Base-by-base conservation (phyloP, 2,329 filamentous ascomycete genomes). In the Magnaporthiopsis rhizophila region DNA sequence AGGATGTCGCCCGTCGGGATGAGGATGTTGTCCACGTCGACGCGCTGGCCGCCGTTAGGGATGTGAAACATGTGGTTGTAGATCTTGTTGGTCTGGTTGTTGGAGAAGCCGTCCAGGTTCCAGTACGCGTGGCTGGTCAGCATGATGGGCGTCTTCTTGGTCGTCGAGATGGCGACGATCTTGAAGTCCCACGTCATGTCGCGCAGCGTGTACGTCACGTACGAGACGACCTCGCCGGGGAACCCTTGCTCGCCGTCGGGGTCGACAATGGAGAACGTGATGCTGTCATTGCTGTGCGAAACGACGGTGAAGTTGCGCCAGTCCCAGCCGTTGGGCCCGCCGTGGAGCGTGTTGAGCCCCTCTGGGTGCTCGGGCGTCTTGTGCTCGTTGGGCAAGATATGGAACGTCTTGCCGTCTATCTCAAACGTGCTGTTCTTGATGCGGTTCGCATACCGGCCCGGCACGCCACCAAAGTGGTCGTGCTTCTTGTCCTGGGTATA, bases 141-240 rank as follows among this genome's bases (percentile, higher is more conserved):
- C 90, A 94, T 93, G 74, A 94, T 91, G 61, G 90, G 90, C 7
- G 90, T 93, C 77, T 87, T 88, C 77, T 90, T 86, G 36, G 88
- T 90, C 11, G 87, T 86, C 3, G 89, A 80, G 64, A 89, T 74
- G 57, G 89, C 90, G 18, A 87, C 78, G 81, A 93, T 91, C 75
- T 85, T 88, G 70, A 92, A 81, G 71, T 90, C 82, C 89, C 89
- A 92, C 61, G 85, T 83, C 72, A 82, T 79, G 34, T 86, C 83
- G 4, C 80, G 80, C 62, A 93, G 74, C 0, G 87, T 88, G 76
- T 93, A 94, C 5, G 89, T 92, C 67, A 92, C 81, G 74, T 89
- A 86, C 65, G 87, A 87, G 62, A 90, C 77, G 7, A 94, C 89
- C 73, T 91, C 86, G 64, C 90, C 90, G 0, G 90, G 90, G 76